A percentile compares a stretch with the other conserved stretches of the same genome.
Conservation (phyloP, 2,329 filamentous ascomycete genomes). For the Nemania serpens region DNA sequence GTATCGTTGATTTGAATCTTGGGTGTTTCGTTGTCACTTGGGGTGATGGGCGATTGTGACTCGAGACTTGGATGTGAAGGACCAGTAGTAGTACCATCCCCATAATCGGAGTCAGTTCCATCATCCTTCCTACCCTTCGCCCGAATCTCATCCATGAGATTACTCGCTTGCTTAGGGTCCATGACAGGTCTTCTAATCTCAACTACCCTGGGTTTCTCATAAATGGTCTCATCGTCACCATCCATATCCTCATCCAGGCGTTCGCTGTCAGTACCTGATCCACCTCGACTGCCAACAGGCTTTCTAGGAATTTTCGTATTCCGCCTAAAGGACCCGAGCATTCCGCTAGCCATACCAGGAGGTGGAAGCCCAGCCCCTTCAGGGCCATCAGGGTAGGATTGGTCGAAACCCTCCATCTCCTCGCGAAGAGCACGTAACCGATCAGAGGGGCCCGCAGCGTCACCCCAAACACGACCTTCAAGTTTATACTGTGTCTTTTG, state of each 20-base stretch:
- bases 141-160: conserved; percentile 70
- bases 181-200: conserved; percentile 74
- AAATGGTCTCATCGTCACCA: conserved; percentile 66
- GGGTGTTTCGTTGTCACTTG: conserved; percentile 62
- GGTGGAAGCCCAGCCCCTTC: conserved; percentile 58
- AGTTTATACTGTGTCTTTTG: conserved; percentile 98
- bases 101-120: conserved; percentile 73
- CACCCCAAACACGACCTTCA: conserved; percentile 89
- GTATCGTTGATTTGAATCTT: conserved; percentile 62
- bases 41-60: conserved; percentile 69
- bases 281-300: conserved; percentile 49
- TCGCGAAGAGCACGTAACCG: conserved; percentile 88
- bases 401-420: conserved; percentile 77
- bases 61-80: conserved; percentile 77
- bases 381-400: conserved; percentile 43
- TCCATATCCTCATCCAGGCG: conserved; percentile 46
- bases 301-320: conserved; percentile 61
- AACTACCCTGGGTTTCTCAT: conserved; percentile 79
- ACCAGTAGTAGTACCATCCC: conserved; percentile 72
- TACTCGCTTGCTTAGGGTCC: conserved; percentile 69
- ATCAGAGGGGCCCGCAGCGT: conserved; percentile 83
- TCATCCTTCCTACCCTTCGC: conserved; percentile 76
- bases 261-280: conserved; percentile 36
- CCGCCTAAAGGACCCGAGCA: conserved; percentile 73
- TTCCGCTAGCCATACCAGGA: conserved; percentile 70